A percentile compares a stretch with the other conserved stretches of the same genome.
phyloP scores from a whole-genome alignment of 1,284 basidiomycete genomes.

The Thecaphora thlaspeos region DNA sequence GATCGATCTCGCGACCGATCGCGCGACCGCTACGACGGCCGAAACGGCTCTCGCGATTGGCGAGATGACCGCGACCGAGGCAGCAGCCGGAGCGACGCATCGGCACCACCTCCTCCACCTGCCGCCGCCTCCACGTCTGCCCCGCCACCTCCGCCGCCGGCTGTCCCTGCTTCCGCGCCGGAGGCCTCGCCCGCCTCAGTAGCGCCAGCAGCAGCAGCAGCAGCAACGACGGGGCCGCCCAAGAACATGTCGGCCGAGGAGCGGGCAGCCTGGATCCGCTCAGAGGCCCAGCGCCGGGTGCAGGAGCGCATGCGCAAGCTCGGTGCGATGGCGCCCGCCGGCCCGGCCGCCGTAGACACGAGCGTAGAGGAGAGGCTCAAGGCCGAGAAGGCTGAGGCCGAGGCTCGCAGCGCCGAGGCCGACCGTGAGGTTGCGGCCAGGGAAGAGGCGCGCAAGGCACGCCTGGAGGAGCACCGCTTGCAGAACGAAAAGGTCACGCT shows the following conservation, averaged over 20 bases:
- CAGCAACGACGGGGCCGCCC: slow-evolving; percentile 63
- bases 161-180: slow-evolving; percentile 54
- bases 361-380: slow-evolving; percentile 52
- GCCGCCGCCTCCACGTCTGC: slow-evolving; percentile 28
- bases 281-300: slow-evolving; percentile 79
- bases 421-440: slow-evolving; percentile 54
- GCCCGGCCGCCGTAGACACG: slow-evolving; percentile 35
- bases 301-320: slow-evolving; percentile 84
- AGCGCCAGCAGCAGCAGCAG: slow-evolving; percentile 59
- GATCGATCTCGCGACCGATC: slow-evolving; percentile 60
- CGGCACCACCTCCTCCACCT: slow-evolving; percentile 60
- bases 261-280: slow-evolving; percentile 74
- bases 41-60: slow-evolving; percentile 7
- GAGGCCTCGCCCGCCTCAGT: slow-evolving; percentile 60
- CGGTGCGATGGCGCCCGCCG: slow-evolving; percentile 66
- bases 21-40: slow-evolving; percentile 19
- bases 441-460: slow-evolving; percentile 50
- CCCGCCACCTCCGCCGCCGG: slow-evolving; percentile 12
- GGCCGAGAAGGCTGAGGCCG: slow-evolving; percentile 51
- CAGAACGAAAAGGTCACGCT: slow-evolving; percentile 37
- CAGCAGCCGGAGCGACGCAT: slow-evolving; percentile 56
- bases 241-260: slow-evolving; percentile 82
- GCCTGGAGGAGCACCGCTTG: slow-evolving; percentile 50
- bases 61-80: slow-evolving; percentile 53
- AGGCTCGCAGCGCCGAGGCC: slow-evolving; percentile 48